A percentile compares a stretch with the other conserved stretches of the same genome.
phyloP scores from a whole-genome alignment of 2,329 filamentous ascomycete species.

The Calonectria leucothoes region DNA sequence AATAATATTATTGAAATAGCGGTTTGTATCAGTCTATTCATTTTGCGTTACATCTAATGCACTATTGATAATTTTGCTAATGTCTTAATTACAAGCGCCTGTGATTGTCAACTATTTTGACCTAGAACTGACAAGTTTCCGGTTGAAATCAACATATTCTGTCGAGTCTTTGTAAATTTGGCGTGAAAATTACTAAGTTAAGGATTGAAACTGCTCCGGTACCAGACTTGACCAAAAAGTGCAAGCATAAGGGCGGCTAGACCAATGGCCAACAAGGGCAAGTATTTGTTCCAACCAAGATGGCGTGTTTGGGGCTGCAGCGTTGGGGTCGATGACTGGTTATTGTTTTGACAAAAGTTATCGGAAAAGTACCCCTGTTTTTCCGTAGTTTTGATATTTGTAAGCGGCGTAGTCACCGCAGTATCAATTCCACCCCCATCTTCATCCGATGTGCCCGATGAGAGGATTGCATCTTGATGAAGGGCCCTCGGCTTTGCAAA shows the following conservation, averaged over 20 bases:
- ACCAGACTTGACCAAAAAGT: not conserved
- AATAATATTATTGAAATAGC: too few species aligned
- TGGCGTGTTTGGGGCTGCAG: not conserved
- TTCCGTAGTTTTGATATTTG: too few species aligned
- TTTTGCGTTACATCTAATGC: too few species aligned
- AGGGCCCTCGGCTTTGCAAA: not conserved
- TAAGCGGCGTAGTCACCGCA: not conserved
- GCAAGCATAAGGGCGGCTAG: not conserved
- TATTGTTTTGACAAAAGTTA: not conserved
- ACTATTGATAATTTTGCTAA: too few species aligned
- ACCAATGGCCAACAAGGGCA: not conserved
- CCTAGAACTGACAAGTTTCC: too few species aligned
- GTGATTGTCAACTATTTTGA: too few species aligned
- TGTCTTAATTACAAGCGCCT: too few species aligned
- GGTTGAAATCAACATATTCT: too few species aligned
- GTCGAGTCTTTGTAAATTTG: too few species aligned
- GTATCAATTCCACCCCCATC: not conserved
- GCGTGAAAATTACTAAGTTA: too few species aligned
- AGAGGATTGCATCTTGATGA: not conserved
- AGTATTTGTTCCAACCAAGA: not conserved
- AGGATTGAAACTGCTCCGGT: not conserved
- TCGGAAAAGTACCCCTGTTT: not conserved
- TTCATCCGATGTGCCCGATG: not conserved
- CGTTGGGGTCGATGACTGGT: not conserved
- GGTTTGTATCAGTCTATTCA: too few species aligned